phyloP scores from a whole-genome alignment of 2,329 filamentous ascomycete species.

The Botrytis elliptica region DNA sequence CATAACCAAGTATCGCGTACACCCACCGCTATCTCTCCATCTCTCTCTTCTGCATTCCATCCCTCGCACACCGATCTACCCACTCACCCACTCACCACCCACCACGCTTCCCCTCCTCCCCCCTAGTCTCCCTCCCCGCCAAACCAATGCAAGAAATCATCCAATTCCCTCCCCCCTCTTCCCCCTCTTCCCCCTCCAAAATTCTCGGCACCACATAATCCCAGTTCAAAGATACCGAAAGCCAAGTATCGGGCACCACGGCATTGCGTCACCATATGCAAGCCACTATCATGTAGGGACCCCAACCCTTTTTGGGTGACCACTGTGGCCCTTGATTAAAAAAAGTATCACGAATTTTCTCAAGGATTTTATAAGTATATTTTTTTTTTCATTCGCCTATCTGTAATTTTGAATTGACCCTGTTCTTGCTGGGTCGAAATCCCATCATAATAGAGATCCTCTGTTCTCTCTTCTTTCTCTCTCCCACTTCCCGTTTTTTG shows the following conservation, averaged over 20 bases:
- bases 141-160: background rate
- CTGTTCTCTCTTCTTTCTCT: background rate
- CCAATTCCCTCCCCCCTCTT: background rate
- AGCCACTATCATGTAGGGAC: background rate
- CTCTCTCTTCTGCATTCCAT: background rate
- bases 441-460: background rate
- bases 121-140: background rate
- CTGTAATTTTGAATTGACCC: background rate
- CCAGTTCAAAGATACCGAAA: background rate
- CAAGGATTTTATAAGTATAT: background rate
- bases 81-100: background rate
- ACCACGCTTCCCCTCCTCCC: background rate
- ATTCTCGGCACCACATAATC: background rate
- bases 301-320: background rate
- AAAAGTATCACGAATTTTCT: background rate
- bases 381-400: background rate
- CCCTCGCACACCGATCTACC: background rate
- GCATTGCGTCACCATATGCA: slow-evolving; percentile 1
- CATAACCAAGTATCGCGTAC: background rate
- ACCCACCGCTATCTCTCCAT: background rate
- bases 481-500: background rate
- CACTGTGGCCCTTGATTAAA: background rate
- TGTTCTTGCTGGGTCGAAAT: background rate
- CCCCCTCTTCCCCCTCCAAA: background rate
- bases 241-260: background rate